A percentile compares a stretch with the other conserved stretches of the same genome.
These are phyloP conservation scores for Aureobasidium sp. DNA, from an alignment of 2,329 filamentous ascomycete genomes.

Conservation along the genomic window DNA sequence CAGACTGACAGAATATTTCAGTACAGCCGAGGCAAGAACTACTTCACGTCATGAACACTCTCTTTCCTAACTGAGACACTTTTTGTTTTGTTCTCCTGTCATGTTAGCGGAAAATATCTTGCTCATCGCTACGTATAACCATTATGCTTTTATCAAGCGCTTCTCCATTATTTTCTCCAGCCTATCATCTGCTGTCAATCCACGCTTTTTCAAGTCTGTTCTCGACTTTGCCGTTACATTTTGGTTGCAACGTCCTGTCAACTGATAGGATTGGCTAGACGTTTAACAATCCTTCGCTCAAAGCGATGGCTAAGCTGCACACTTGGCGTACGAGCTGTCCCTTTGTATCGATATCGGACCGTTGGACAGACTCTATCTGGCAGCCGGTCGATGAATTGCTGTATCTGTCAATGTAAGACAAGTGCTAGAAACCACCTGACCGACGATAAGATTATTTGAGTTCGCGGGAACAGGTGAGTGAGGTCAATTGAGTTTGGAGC, in stretches of 20 bases:
- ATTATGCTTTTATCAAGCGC: not conserved
- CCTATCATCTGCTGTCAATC: not conserved
- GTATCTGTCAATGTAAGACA: conserved; percentile 10
- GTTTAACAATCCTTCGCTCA: not conserved
- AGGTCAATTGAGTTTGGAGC: not conserved
- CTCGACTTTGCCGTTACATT: not conserved
- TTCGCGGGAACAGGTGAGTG: not conserved
- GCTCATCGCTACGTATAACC: not conserved
- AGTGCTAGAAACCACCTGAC: not conserved
- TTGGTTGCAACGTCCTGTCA: not conserved
- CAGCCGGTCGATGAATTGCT: conserved; percentile 2
- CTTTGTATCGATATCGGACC: conserved; percentile 6
- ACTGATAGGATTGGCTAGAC: not conserved
- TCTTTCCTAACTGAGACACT: not conserved
- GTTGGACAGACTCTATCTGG: not conserved
- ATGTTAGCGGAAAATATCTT: not conserved
- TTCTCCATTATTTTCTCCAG: not conserved
- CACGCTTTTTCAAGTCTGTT: not conserved
- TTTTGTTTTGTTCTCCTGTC: not conserved
- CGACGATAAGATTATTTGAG: not conserved
- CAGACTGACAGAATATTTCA: not conserved
- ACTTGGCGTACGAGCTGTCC: not conserved
- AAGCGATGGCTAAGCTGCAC: not conserved
- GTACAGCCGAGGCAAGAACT: not conserved
- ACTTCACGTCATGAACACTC: not conserved